A percentile compares a stretch with the other conserved stretches of the same genome.
These are phyloP conservation scores for Hippophae rhamnoides DNA, from an alignment of 306 rosid genomes.

Conservation along the genomic window DNA sequence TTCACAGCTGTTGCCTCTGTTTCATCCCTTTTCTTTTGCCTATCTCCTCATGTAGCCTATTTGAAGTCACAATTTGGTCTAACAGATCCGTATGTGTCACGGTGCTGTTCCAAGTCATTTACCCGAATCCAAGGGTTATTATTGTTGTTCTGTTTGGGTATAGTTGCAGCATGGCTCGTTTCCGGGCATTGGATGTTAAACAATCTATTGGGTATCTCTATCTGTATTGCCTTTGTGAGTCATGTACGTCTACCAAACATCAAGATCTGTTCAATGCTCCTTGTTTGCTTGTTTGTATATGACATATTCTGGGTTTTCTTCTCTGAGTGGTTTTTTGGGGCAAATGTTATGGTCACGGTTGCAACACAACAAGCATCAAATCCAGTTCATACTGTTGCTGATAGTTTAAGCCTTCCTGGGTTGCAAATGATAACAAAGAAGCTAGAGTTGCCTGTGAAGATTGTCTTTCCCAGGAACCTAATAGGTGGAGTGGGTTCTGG, in stretches of 20 bases:
- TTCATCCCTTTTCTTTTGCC: constrained; percentile 78
- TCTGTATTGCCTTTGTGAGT: constrained; percentile 93
- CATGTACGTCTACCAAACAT: constrained; percentile 95
- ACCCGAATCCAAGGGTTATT: constrained; percentile 65
- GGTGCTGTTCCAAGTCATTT: constrained; percentile 89
- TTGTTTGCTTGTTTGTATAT: constrained; percentile 70
- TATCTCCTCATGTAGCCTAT: constrained; percentile 58
- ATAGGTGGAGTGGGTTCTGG: constrained; percentile 71
- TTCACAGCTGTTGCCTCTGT: constrained; percentile 83
- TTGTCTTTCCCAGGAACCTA: constrained; percentile 88
- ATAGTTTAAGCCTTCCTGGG: constrained; percentile 93
- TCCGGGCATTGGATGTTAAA: constrained; percentile 93
- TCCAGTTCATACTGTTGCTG: constrained; percentile 94
- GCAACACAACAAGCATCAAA: constrained; percentile 95
- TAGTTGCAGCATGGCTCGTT: constrained; percentile 87
- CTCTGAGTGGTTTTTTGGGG: constrained; percentile 95
- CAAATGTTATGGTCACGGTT: constrained; percentile 94
- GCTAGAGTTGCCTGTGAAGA: constrained; percentile 95
- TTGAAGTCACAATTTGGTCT: constrained; percentile 67
- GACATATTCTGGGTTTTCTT: constrained; percentile 99
- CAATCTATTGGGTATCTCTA: constrained; percentile 86
- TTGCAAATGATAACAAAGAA: constrained; percentile 84
- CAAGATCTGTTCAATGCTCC: constrained; percentile 92
- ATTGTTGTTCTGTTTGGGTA: constrained; percentile 45
- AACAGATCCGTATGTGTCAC: constrained; percentile 81